phyloP scores from a whole-genome alignment of 768 basidiomycete species.

The Termitomyces sp. region DNA sequence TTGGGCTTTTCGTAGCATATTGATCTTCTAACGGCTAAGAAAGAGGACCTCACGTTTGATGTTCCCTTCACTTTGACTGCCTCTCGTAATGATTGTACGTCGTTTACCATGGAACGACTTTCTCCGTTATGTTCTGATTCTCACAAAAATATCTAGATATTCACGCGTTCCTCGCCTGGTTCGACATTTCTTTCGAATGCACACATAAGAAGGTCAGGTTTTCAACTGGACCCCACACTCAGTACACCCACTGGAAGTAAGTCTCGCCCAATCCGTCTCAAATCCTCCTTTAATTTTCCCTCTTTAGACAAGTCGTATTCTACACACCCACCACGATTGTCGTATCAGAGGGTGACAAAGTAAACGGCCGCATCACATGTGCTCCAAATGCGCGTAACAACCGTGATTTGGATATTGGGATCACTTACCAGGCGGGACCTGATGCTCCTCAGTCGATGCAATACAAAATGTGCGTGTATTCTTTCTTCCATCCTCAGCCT shows the following conservation, averaged over 20 bases:
- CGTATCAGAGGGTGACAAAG: constrained; percentile 62
- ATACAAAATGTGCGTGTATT: constrained; percentile 81
- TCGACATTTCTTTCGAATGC: constrained; percentile 93
- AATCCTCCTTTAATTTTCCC: neutral
- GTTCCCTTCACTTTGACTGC: constrained; percentile 74
- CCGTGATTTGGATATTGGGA: constrained; percentile 88
- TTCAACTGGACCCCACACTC: constrained; percentile 96
- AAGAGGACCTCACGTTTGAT: constrained; percentile 89
- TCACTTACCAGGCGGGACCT: constrained; percentile 57
- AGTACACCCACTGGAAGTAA: constrained; percentile 96
- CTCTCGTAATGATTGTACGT: constrained; percentile 88
- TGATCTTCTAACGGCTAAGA: constrained; percentile 85
- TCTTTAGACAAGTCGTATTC: constrained; percentile 87
- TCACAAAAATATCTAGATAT: constrained; percentile 54
- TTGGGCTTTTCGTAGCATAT: constrained; percentile 54
- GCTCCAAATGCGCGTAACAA: constrained; percentile 91
- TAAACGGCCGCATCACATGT: constrained; percentile 70
- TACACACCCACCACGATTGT: constrained; percentile 83
- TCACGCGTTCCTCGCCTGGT: constrained; percentile 99
- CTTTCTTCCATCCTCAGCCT: constrained; percentile 14
- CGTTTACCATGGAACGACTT: neutral
- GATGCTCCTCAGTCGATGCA: constrained; percentile 39
- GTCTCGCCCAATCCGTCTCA: constrained; percentile 23
- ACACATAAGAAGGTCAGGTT: constrained; percentile 95
- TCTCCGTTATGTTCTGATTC: neutral